Percentiles rank a stretch among this genome's conserved stretches.
phyloP scores from a whole-genome alignment of 768 basidiomycete genomes.

The Neoboletus magnificus region DNA sequence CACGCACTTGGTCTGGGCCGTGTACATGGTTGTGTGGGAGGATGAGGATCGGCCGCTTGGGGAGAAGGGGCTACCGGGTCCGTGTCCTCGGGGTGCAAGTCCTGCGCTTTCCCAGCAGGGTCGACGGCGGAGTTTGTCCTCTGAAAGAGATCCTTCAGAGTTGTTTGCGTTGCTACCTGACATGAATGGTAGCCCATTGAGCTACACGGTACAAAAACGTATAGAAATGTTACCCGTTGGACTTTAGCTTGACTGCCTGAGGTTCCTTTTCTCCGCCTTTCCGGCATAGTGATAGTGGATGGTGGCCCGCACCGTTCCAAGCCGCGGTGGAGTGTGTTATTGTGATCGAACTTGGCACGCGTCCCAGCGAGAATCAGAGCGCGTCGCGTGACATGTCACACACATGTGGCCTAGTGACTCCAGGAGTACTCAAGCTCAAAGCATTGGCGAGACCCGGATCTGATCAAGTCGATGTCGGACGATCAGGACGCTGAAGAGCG shows the following conservation, averaged over 20 bases:
- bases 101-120: not conserved
- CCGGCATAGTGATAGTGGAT: constrained; percentile 17
- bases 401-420: constrained; percentile 1
- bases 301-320: not conserved
- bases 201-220: not conserved
- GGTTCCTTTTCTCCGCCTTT: constrained; percentile 23
- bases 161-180: constrained; percentile 25
- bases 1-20: constrained; percentile 22
- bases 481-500: constrained; percentile 9
- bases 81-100: not conserved
- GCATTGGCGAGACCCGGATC: not conserved
- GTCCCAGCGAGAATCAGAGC: not conserved
- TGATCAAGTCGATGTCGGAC: constrained; percentile 3
- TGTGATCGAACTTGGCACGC: not conserved
- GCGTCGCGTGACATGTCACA: constrained; percentile 29
- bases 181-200: constrained; percentile 3
- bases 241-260: constrained; percentile 5
- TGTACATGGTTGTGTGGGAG: not conserved
- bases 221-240: constrained; percentile 17
- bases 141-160: constrained; percentile 27
- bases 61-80: not conserved
- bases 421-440: not conserved
- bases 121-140: constrained; percentile 1
- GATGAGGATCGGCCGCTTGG: not conserved
- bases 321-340: not conserved